phyloP scores from a whole-genome alignment of 208 protist species.

The Trypanosoma cruzi region DNA sequence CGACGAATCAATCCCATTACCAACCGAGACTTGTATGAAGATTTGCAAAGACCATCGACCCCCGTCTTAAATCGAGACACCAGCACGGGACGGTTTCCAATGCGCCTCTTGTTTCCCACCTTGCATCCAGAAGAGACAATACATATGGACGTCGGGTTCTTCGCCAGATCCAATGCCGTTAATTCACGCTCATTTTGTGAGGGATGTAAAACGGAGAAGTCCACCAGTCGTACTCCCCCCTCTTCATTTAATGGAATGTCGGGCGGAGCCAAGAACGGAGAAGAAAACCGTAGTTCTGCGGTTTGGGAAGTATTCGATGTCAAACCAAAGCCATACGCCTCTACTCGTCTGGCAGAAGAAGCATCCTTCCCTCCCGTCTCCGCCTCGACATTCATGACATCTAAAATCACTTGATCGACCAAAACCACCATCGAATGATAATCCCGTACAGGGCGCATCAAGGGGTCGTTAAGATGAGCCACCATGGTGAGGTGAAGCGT shows the following conservation, averaged over 20 bases:
- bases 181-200: constrained; percentile 44
- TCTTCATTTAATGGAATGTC: constrained; percentile 19
- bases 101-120: constrained; percentile 33
- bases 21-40: constrained; percentile 72
- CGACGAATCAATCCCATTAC: constrained; percentile 43
- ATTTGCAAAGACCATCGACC: constrained; percentile 67
- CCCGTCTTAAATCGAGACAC: constrained; percentile 70
- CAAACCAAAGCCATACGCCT: constrained; percentile 58
- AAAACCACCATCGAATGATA: constrained; percentile 56
- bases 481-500: constrained; percentile 51
- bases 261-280: constrained; percentile 19
- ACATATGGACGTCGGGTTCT: constrained; percentile 54
- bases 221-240: constrained; percentile 32
- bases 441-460: constrained; percentile 30
- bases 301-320: constrained; percentile 47
- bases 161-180: constrained; percentile 40
- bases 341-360: constrained; percentile 22
- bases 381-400: constrained; percentile 39
- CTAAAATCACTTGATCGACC: constrained; percentile 55
- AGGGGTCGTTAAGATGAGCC: constrained; percentile 34
- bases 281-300: constrained; percentile 14
- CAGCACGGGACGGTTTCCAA: constrained; percentile 54
- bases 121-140: constrained; percentile 51
- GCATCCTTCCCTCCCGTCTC: constrained; percentile 3
- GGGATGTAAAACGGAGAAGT: constrained; percentile 52